These are phyloP conservation scores for Neofusicoccum umdonicola DNA, from an alignment of 2,329 filamentous ascomycete species.

Conservation along the genomic window DNA sequence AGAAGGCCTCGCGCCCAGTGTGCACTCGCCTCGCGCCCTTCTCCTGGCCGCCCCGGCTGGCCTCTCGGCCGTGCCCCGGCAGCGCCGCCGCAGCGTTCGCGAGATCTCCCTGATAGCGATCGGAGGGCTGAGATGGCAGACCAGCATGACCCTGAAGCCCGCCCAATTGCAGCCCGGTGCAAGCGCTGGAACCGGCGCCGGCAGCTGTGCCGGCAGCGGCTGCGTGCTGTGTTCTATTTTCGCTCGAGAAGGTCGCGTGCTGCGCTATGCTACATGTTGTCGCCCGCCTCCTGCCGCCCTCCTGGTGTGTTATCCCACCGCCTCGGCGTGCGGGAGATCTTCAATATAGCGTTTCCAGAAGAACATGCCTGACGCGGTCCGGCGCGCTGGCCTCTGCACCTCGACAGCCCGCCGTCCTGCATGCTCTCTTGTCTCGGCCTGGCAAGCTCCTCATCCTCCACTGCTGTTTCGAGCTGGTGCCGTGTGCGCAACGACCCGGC, in stretches of 20 bases:
- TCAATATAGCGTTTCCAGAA: slow-evolving; percentile 16
- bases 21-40: slow-evolving; percentile 6
- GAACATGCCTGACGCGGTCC: slow-evolving; percentile 13
- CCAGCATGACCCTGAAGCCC: background rate
- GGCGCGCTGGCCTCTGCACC: slow-evolving; percentile 14
- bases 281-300: background rate
- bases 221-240: background rate
- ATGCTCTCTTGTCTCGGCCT: background rate
- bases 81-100: background rate
- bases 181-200: slow-evolving; percentile 5
- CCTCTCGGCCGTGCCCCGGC: background rate
- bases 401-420: background rate
- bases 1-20: slow-evolving; percentile 2
- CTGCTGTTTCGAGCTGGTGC: background rate
- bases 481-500: background rate
- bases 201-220: background rate
- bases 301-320: background rate
- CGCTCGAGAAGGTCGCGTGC: background rate
- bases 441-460: background rate
- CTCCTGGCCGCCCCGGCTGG: slow-evolving; percentile 3
- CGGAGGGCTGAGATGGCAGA: background rate
- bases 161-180: background rate
- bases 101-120: slow-evolving; percentile 11
- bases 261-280: background rate
- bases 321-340: slow-evolving; percentile 14